Conservation (phyloP, 768 basidiomycete species). For the Lentinula lateritia region DNA sequence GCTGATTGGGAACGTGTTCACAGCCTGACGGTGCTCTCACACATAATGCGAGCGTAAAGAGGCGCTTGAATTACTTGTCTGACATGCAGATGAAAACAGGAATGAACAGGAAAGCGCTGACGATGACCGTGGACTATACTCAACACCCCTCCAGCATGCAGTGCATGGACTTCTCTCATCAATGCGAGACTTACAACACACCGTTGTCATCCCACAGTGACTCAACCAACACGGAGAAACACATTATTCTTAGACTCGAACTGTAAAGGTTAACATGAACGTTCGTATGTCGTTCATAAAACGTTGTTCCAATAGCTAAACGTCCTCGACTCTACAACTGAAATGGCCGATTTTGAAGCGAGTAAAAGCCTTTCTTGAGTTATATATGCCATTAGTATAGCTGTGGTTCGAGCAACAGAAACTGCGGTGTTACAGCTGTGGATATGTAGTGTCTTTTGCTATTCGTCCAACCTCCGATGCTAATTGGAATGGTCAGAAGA, state of each 20-base stretch:
- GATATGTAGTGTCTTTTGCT: not conserved
- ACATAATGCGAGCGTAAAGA: not conserved
- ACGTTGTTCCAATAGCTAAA: conserved; percentile 1
- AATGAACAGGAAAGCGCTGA: not conserved
- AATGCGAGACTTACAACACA: not conserved
- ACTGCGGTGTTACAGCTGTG: not conserved
- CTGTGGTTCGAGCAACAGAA: not conserved
- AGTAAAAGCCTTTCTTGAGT: not conserved
- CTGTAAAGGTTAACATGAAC: not conserved
- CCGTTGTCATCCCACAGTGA: not conserved
- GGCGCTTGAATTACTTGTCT: not conserved
- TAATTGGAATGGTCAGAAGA: not conserved
- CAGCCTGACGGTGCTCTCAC: not conserved
- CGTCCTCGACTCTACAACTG: not conserved
- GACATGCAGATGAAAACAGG: not conserved
- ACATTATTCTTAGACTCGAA: not conserved
- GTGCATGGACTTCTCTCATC: not conserved
- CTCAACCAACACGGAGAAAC: not conserved
- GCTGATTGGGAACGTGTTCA: not conserved
- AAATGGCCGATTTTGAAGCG: not conserved
- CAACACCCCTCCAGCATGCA: not conserved
- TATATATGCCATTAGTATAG: not conserved
- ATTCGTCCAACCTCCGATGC: not conserved
- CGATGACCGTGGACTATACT: not conserved
- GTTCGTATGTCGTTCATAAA: not conserved